Conservation (phyloP, 305 asterid genomes). For the Vinca major region DNA sequence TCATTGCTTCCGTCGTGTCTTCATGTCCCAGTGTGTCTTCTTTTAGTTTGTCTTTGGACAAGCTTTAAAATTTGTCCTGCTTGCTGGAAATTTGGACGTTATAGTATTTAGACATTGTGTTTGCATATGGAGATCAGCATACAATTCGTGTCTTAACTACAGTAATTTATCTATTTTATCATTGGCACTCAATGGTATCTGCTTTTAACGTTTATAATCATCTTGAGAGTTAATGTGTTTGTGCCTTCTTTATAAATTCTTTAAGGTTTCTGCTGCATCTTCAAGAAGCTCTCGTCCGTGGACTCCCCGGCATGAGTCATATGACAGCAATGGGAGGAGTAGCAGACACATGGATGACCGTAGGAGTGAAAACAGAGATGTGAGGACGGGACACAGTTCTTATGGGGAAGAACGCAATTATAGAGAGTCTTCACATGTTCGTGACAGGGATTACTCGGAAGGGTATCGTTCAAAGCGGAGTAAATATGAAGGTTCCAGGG, state of each 20-base stretch:
- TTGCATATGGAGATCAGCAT: background rate
- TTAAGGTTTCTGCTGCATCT: constrained; percentile 39
- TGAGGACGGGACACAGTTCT: constrained; percentile 37
- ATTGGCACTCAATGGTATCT: background rate
- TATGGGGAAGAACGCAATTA: constrained; percentile 46
- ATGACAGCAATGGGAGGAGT: constrained; percentile 39
- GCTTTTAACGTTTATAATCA: background rate
- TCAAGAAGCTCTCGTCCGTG: constrained; percentile 40
- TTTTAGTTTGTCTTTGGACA: background rate
- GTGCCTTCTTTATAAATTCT: background rate
- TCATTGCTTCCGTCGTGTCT: no score
- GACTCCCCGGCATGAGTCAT: constrained; percentile 40
- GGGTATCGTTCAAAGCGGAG: constrained; percentile 55
- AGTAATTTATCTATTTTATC: background rate
- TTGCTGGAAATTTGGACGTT: background rate
- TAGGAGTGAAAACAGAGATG: constrained; percentile 35
- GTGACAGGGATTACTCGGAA: constrained; percentile 35
- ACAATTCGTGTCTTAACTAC: background rate
- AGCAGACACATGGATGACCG: constrained; percentile 37
- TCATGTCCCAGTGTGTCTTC: no score
- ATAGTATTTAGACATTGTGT: background rate
- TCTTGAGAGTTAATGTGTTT: background rate
- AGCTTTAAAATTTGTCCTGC: background rate
- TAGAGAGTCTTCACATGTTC: constrained; percentile 46
- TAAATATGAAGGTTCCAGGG: constrained; percentile 45